Base-by-base conservation (phyloP, 306 rosid genomes). In the Rubus idaeus region DNA sequence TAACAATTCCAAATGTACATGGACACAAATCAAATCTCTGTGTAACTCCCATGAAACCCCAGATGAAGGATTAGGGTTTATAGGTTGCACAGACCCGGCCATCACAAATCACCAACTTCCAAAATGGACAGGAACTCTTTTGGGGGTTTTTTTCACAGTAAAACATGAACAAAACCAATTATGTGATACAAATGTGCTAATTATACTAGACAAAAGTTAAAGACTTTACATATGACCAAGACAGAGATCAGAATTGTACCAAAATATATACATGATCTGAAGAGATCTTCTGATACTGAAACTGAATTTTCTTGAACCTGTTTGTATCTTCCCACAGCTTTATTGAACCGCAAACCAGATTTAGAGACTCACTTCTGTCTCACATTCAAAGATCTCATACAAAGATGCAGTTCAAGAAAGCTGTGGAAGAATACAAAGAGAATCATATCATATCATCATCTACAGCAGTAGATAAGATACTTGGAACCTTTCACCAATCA, bases 301-400 rank as follows among this genome's bases (percentile, higher is more conserved):
- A 21, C n/a, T 10, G 65, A 23, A 39, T 40, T 16, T 6, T 5
- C 16, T 85, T 92, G 98, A 84, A 83, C 80, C 93, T 86, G 79
- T 87, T 73, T 75, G 97, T 96, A 91, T 93, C 96, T 91, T 96
- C 99, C 99, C 99, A 96, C 99, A 96, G 99, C 99, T 93, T 91
- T 93, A 91, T 96, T 93, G 99, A 93, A 96, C 98, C 88, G 96
- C 99, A 89, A 79, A 50, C 26, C 26, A 67, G 14, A 9, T 10
- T 12, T 46, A 75, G 76, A 56, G 60, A 52, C 6, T 39, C 9
- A n/a, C 23, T 6, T n/a, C 14, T 21, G 51, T 35, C 60, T 71
- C 45, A 62, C 87, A 76, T 83, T 81, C 68, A 81, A 81, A 74
- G 79, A 77, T 89, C 85, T 82, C 75, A 23, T 44, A 42, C 47